A percentile compares a stretch with the other conserved stretches of the same genome.
Evolutionary conservation across 306 rosid species (phyloP).

Genomic region (Vigna reflexopilosa): DNA sequence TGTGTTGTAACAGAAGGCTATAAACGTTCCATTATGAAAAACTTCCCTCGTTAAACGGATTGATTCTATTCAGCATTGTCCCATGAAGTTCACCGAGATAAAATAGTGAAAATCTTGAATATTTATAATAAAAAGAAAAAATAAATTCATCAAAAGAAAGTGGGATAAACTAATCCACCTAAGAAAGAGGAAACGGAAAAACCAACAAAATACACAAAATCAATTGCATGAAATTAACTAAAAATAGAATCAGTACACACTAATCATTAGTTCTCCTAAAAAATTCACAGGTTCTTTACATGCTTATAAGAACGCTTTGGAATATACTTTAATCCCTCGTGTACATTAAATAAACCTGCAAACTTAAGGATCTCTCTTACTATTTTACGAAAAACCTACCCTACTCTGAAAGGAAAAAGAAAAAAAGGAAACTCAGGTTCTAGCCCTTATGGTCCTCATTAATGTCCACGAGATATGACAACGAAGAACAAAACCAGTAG

Average conservation of each 20-base stretch:
- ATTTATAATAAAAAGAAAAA: neutral
- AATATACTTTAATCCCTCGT: conserved; percentile 28
- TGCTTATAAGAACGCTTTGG: conserved; percentile 26
- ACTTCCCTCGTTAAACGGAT: neutral
- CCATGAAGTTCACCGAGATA: neutral
- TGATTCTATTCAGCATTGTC: neutral
- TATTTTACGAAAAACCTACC: conserved; percentile 42
- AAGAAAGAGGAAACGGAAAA: neutral
- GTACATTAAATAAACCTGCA: conserved; percentile 48
- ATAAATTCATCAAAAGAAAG: neutral
- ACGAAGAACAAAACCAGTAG: conserved; percentile 36
- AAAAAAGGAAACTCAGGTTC: conserved; percentile 33
- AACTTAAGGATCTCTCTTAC: conserved; percentile 38
- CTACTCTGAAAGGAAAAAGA: neutral
- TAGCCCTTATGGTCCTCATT: conserved; percentile 12
- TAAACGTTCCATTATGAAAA: neutral
- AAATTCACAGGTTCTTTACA: conserved; percentile 50
- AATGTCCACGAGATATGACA: conserved; percentile 34
- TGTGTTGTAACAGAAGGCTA: neutral
- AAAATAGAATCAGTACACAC: conserved; percentile 42
- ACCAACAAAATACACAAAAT: neutral
- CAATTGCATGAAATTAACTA: conserved; percentile 36
- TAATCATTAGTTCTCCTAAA: conserved; percentile 44
- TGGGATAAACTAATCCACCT: neutral
- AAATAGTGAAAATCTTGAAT: conserved; percentile 4